Evolutionary conservation across 495 filamentous ascomycete species (phyloP), one percentile per base, ranked within the genome.

Genomic region (Staphylotrichum longicolle): DNA sequence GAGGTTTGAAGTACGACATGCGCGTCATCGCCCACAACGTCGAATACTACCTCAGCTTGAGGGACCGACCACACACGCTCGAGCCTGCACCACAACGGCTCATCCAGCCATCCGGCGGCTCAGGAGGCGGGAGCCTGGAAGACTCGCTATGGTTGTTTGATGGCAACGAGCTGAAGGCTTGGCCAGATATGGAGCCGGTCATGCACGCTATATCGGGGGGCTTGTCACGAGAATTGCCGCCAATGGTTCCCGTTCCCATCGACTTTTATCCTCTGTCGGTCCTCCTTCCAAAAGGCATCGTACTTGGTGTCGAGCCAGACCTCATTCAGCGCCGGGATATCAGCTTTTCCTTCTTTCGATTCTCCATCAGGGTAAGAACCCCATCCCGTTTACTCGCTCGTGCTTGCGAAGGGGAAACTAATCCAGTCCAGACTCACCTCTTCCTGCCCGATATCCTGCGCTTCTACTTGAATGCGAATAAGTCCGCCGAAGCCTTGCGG

Each of bases 91-190:
- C 63, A 9, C 67, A 69, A 33, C 58, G 63, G 34, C 61, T 58
- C 33, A 14, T 56, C 46, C 67, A 62, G 10, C 64, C 68, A 5
- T 60, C 65, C n/a, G 64, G 60, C 14, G 69, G 75, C 5, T 67
- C 60, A 15, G 66, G 75, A n/a, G 79, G 75, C 12, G 73, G 78
- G 51, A 86, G 78, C 34, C 80, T 98, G 33, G 81, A 83, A 40
- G 92, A 98, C 75, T 97, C 93, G 8, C 78, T 99, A 2, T 99
- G 94, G 94, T 84, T 88, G 49, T 98, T 97, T 74, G 91, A 96
- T 68, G 94, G 95, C 27, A 82, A 81, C 32, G 83, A 90, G 59
- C 80, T 97, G 57, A 85, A 90, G 54, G 85, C 88, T 9, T 98
- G 94, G 94, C 81, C 88, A 15, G 91, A 98, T 70, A 82, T 98